Conservation (phyloP, 2,329 filamentous ascomycete genomes). For the Talaromyces sp. region DNA sequence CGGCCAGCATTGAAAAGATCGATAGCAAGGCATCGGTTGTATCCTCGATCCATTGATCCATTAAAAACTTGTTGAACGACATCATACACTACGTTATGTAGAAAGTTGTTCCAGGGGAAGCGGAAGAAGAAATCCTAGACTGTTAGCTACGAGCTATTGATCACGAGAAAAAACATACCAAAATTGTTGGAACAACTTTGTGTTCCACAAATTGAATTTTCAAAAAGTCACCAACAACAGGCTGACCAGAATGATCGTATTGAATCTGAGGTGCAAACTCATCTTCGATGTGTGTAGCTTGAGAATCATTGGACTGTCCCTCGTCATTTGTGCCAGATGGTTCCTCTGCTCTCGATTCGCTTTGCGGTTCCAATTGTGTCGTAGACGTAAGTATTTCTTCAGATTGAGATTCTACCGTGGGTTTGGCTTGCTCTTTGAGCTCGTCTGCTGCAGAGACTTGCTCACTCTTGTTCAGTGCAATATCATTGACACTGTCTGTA, state of each 20-base stretch:
- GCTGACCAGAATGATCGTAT: constrained; percentile 60
- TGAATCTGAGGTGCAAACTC: constrained; percentile 47
- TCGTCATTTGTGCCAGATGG: constrained; percentile 14
- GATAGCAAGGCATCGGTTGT: constrained; percentile 83
- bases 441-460: constrained; percentile 39
- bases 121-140: constrained; percentile 90
- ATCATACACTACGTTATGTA: constrained; percentile 98
- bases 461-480: constrained; percentile 61
- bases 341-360: constrained; percentile 18
- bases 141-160: not conserved
- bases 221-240: constrained; percentile 88
- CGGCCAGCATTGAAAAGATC: constrained; percentile 89
- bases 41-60: constrained; percentile 93
- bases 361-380: constrained; percentile 23
- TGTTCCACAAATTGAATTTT: constrained; percentile 97
- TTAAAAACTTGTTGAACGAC: constrained; percentile 99
- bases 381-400: constrained; percentile 62
- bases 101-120: constrained; percentile 99
- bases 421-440: not conserved
- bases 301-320: not conserved
- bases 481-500: constrained; percentile 52
- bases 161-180: constrained; percentile 59
- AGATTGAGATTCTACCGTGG: constrained; percentile 46
- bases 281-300: constrained; percentile 25
- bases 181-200: constrained; percentile 87